These are phyloP conservation scores for Magnaporthiopsis poae DNA, from an alignment of 2,329 filamentous ascomycete genomes.

Conservation along the genomic window DNA sequence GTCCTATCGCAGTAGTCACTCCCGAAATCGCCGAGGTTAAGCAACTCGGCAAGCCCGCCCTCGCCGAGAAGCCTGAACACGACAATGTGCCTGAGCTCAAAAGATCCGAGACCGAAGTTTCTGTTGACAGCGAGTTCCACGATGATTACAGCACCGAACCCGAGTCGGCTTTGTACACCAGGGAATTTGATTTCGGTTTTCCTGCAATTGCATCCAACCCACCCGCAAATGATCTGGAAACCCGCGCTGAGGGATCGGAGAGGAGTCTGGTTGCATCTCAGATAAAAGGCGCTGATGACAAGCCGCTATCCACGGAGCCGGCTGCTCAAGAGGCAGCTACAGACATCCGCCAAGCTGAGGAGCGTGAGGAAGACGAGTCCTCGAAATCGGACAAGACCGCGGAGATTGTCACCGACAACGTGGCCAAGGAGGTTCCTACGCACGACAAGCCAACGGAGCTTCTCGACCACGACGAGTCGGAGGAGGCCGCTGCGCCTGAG, in stretches of 20 bases:
- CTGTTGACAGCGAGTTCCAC: not conserved
- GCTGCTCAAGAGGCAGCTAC: not conserved
- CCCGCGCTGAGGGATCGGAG: not conserved
- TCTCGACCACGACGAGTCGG: not conserved
- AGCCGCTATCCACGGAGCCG: not conserved
- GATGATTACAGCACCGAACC: not conserved
- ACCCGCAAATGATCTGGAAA: not conserved
- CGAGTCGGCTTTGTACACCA: not conserved
- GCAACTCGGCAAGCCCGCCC: not conserved
- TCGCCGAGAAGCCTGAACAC: not conserved
- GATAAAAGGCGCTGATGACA: not conserved
- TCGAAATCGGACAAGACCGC: not conserved
- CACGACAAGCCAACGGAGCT: not conserved
- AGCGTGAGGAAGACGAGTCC: not conserved
- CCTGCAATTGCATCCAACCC: not conserved
- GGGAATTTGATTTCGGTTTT: not conserved
- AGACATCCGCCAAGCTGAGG: not conserved
- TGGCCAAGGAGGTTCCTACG: not conserved
- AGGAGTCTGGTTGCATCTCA: not conserved
- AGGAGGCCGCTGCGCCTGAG: not conserved
- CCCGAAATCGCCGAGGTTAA: not conserved
- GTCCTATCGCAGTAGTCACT: not conserved
- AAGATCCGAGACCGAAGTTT: not conserved
- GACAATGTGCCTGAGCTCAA: not conserved
- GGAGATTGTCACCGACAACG: not conserved